A percentile compares a stretch with the other conserved stretches of the same genome.
These are phyloP conservation scores for Fermentozyma sake DNA, from an alignment of 1,139 yeast genomes.

Conservation along the genomic window DNA sequence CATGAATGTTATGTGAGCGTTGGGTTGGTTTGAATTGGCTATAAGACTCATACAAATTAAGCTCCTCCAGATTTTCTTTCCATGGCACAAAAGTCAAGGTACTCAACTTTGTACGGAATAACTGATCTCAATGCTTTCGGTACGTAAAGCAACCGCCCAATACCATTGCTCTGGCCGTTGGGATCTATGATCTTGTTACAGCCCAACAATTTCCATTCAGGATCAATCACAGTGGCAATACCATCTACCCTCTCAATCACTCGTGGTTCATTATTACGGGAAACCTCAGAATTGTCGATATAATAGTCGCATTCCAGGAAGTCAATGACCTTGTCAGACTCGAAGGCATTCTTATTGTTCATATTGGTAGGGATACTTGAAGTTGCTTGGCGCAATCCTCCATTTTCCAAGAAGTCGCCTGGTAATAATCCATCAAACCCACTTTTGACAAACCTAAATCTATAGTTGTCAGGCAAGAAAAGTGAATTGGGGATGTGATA, in stretches of 20 bases:
- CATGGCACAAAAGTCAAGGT: slow-evolving; percentile 44
- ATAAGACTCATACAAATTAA: too few species aligned
- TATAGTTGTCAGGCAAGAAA: slow-evolving; percentile 56
- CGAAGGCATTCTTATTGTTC: slow-evolving; percentile 69
- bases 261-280: slow-evolving; percentile 22
- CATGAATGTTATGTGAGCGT: too few species aligned
- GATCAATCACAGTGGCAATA: slow-evolving; percentile 7
- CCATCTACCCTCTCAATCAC: slow-evolving; percentile 14
- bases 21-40: too few species aligned
- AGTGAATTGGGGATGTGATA: slow-evolving; percentile 88
- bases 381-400: slow-evolving; percentile 20
- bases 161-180: slow-evolving; percentile 35
- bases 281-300: slow-evolving; percentile 47
- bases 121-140: slow-evolving; percentile 27
- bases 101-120: slow-evolving; percentile 27
- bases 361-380: slow-evolving; percentile 54
- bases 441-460: slow-evolving; percentile 65
- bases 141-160: slow-evolving; percentile 45
- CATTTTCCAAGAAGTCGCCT: slow-evolving; percentile 66
- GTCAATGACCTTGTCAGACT: slow-evolving; percentile 44
- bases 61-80: slow-evolving; percentile 10
- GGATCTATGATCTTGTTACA: slow-evolving; percentile 48
- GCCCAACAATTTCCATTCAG: slow-evolving; percentile 38
- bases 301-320: slow-evolving; percentile 52
- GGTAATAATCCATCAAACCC: slow-evolving; percentile 89